phyloP scores from a whole-genome alignment of 2,329 filamentous ascomycete genomes.

The Sporothrix luriei region DNA sequence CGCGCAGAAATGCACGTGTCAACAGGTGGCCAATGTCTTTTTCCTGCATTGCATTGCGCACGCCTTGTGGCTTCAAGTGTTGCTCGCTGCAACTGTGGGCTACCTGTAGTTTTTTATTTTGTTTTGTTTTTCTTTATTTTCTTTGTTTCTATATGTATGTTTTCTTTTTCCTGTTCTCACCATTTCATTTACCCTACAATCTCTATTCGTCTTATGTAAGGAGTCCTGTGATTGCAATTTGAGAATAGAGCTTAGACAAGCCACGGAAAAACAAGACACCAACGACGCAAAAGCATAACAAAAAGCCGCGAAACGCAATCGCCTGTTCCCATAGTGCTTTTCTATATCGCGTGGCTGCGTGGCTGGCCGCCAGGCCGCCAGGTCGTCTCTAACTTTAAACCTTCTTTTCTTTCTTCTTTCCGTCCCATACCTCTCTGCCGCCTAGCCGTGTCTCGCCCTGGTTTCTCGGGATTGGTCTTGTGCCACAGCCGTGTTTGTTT shows the following conservation, averaged over 20 bases:
- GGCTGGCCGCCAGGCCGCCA: too few relatives aligned
- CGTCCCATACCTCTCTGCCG: slow-evolving; percentile 9
- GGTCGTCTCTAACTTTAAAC: background rate
- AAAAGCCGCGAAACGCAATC: slow-evolving; percentile 4
- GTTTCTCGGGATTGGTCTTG: slow-evolving; percentile 24
- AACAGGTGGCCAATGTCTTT: background rate
- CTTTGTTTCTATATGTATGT: too few relatives aligned
- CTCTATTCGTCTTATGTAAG: too few relatives aligned
- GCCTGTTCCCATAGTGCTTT: slow-evolving; percentile 14
- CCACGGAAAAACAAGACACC: slow-evolving; percentile 22
- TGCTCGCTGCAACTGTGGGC: background rate
- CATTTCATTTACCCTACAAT: too few relatives aligned
- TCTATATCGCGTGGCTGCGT: slow-evolving; percentile 8
- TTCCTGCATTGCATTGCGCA: slow-evolving; percentile 11
- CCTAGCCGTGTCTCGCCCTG: slow-evolving; percentile 3
- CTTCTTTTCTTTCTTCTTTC: background rate
- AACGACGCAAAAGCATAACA: slow-evolving; percentile 20
- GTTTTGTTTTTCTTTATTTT: background rate
- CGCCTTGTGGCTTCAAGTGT: background rate
- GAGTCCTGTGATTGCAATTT: too few relatives aligned
- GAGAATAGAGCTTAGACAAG: background rate
- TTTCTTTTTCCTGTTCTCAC: background rate
- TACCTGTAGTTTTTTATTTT: background rate
- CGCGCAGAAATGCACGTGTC: slow-evolving; percentile 10
- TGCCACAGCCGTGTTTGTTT: slow-evolving; percentile 9